Conservation (phyloP, 306 rosid species). For the Hippophae tibetana region DNA sequence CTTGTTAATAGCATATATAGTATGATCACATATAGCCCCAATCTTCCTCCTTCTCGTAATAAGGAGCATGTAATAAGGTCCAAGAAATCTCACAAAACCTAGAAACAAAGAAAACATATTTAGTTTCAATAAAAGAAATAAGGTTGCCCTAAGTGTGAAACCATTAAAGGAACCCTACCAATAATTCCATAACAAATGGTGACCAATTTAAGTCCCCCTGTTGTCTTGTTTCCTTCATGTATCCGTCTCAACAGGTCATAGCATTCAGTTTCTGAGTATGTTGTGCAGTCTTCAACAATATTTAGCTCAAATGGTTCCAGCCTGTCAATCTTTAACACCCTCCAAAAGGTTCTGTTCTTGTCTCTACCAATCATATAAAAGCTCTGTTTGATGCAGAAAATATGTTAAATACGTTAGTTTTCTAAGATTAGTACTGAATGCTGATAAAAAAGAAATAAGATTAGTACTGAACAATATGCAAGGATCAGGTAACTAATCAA, state of each 20-base stretch:
- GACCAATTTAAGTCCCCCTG: constrained; percentile 91
- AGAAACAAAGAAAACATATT: constrained; percentile 24
- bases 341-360: constrained; percentile 73
- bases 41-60: constrained; percentile 82
- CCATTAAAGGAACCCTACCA: constrained; percentile 41
- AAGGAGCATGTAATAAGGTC: constrained; percentile 86
- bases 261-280: constrained; percentile 72
- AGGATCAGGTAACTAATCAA: neutral
- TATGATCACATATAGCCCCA: constrained; percentile 76
- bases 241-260: constrained; percentile 71
- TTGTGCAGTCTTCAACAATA: constrained; percentile 57
- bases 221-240: constrained; percentile 79
- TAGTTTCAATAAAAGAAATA: constrained; percentile 17
- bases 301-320: constrained; percentile 57
- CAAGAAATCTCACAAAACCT: constrained; percentile 92
- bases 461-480: neutral
- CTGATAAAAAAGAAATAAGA: too few species aligned
- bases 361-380: constrained; percentile 92
- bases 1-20: constrained; percentile 65
- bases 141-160: constrained; percentile 4
- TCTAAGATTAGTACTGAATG: too few species aligned
- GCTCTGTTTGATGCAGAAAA: constrained; percentile 47
- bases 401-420: neutral
- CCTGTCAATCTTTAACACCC: constrained; percentile 80
- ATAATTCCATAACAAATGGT: constrained; percentile 84